phyloP scores from a whole-genome alignment of 176 grass and related monocot species.

The Eleusine indica region DNA sequence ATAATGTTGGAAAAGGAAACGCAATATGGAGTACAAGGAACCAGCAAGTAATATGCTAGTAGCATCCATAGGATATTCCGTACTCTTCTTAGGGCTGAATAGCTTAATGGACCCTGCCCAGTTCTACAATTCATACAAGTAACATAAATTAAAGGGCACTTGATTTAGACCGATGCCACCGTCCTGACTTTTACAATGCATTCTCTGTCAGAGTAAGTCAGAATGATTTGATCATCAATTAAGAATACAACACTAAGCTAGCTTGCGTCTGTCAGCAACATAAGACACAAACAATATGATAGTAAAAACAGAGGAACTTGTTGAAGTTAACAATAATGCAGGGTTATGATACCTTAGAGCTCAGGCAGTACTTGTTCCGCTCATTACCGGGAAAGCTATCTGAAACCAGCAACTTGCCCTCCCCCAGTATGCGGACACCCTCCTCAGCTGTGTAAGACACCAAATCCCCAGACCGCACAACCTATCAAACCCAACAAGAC shows the following conservation, averaged over 20 bases:
- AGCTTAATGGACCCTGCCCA: background rate
- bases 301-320: background rate
- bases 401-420: conserved; percentile 85
- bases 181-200: conserved; percentile 1
- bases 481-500: conserved; percentile 46
- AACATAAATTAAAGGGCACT: background rate
- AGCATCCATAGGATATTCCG: conserved; percentile 24
- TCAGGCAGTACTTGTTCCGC: conserved; percentile 90
- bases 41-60: background rate
- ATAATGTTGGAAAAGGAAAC: background rate
- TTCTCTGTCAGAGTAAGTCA: background rate
- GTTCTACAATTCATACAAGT: background rate
- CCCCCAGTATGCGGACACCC: conserved; percentile 88
- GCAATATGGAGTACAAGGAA: background rate
- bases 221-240: background rate
- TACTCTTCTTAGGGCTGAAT: background rate
- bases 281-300: background rate
- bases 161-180: conserved; percentile 26
- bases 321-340: background rate
- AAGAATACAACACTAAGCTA: background rate
- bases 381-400: conserved; percentile 99
- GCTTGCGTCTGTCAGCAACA: background rate
- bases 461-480: conserved; percentile 90
- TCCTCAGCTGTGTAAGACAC: conserved; percentile 94
- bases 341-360: conserved; percentile 74